phyloP scores from a whole-genome alignment of 2,329 filamentous ascomycete species.

The Monilinia aucupariae region DNA sequence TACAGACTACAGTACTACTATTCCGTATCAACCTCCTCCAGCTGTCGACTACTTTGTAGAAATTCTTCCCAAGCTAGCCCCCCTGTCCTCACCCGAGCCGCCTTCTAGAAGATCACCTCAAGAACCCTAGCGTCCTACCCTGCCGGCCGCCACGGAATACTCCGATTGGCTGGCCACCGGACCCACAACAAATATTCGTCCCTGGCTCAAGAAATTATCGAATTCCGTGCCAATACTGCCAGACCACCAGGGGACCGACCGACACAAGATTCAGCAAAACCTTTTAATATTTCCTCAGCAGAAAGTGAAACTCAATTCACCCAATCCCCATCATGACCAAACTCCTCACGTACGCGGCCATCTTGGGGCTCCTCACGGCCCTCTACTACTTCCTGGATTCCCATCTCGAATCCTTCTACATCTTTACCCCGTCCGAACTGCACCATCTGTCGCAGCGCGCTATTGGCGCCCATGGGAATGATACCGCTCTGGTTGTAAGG shows the following conservation, averaged over 20 bases:
- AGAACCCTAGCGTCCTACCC: neutral
- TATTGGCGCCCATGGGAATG: slow-evolving; percentile 64
- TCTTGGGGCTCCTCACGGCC: slow-evolving; percentile 50
- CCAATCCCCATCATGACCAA: slow-evolving; percentile 12
- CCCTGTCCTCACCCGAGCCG: neutral
- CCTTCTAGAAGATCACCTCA: neutral
- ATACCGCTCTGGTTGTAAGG: slow-evolving; percentile 63
- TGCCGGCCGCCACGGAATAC: neutral
- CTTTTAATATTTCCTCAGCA: neutral
- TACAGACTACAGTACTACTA: neutral
- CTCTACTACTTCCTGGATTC: slow-evolving; percentile 53
- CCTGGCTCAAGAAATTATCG: slow-evolving; percentile 1
- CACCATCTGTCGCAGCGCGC: slow-evolving; percentile 62
- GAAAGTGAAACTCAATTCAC: neutral
- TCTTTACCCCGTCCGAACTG: slow-evolving; percentile 65
- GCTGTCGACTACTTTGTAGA: neutral
- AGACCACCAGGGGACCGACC: no score
- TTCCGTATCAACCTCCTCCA: neutral
- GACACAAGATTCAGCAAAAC: neutral
- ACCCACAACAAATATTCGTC: neutral
- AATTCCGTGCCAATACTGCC: slow-evolving; percentile 11
- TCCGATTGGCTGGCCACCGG: slow-evolving; percentile 6
- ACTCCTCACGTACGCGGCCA: slow-evolving; percentile 43
- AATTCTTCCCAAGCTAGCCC: slow-evolving; percentile 4
- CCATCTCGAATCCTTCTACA: slow-evolving; percentile 56